A percentile compares a stretch with the other conserved stretches of the same genome.
Conservation (phyloP, 169 alveolate species). For the Plasmodium ovale region DNA sequence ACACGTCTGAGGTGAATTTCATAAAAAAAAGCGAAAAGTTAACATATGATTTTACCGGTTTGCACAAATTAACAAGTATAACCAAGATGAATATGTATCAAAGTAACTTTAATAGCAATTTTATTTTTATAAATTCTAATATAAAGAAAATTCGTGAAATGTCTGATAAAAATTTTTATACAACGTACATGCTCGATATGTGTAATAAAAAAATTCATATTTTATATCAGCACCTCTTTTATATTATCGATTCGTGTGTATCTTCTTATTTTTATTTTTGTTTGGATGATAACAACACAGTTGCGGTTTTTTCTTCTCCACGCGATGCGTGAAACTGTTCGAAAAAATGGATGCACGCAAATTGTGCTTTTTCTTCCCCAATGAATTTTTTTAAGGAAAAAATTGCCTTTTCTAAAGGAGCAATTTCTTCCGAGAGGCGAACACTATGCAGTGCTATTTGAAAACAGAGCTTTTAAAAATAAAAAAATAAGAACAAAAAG, state of each 20-base stretch:
- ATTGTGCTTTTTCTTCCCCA: neutral
- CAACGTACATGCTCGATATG: slow-evolving; percentile 41
- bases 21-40: slow-evolving; percentile 47
- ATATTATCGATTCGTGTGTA: slow-evolving; percentile 61
- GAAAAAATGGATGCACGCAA: neutral
- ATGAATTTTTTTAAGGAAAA: too few species aligned
- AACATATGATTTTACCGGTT: slow-evolving; percentile 58
- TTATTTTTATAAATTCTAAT: slow-evolving; percentile 68
- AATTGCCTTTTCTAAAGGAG: too few species aligned
- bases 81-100: slow-evolving; percentile 27
- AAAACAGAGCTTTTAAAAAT: too few species aligned
- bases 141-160: slow-evolving; percentile 46
- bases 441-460: too few species aligned
- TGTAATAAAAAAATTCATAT: slow-evolving; percentile 40
- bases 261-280: slow-evolving; percentile 59
- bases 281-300: slow-evolving; percentile 57
- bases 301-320: slow-evolving; percentile 28
- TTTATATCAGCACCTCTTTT: slow-evolving; percentile 47
- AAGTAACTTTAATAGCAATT: neutral
- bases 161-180: slow-evolving; percentile 71
- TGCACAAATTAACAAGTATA: slow-evolving; percentile 45
- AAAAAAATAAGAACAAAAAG: too few species aligned
- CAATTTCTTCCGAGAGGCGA: too few species aligned
- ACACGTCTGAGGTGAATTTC: neutral
- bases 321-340: slow-evolving; percentile 8